Evolutionary conservation across 2,329 filamentous ascomycete genomes (phyloP).

Genomic region (Ustilaginoidea virens): DNA sequence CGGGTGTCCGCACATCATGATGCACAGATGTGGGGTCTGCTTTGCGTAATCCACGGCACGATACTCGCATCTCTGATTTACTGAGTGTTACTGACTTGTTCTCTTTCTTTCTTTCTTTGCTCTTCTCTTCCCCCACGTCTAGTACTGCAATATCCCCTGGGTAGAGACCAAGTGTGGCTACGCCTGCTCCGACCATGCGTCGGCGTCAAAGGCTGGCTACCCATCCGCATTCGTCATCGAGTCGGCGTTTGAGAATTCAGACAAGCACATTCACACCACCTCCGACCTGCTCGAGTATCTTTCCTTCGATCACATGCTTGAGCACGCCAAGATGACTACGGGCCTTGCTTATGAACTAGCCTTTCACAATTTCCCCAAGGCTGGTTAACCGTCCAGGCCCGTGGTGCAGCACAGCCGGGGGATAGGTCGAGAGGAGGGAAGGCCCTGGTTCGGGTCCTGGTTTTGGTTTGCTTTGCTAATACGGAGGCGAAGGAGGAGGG

Average conservation of each 20-base stretch:
- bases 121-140: too few species aligned
- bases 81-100: background rate
- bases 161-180: slow-evolving; percentile 82
- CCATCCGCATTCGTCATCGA: slow-evolving; percentile 66
- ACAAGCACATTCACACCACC: slow-evolving; percentile 55
- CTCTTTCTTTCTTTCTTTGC: background rate
- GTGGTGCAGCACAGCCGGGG: too few species aligned
- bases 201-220: slow-evolving; percentile 58
- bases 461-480: too few species aligned
- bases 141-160: slow-evolving; percentile 82
- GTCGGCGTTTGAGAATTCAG: slow-evolving; percentile 49
- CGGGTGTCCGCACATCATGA: slow-evolving; percentile 3
- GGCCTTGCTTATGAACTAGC: slow-evolving; percentile 74
- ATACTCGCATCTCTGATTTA: background rate
- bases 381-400: too few species aligned
- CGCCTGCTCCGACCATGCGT: slow-evolving; percentile 64
- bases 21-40: too few species aligned
- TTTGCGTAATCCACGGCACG: too few species aligned
- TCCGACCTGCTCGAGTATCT: slow-evolving; percentile 57
- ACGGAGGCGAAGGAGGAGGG: too few species aligned
- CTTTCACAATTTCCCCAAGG: slow-evolving; percentile 57
- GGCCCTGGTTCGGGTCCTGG: too few species aligned
- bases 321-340: slow-evolving; percentile 75
- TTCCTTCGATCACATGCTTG: slow-evolving; percentile 80
- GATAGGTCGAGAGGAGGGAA: too few species aligned